Base-by-base conservation (phyloP, 2,329 filamentous ascomycete species). In the Cladorrhinum sp. region DNA sequence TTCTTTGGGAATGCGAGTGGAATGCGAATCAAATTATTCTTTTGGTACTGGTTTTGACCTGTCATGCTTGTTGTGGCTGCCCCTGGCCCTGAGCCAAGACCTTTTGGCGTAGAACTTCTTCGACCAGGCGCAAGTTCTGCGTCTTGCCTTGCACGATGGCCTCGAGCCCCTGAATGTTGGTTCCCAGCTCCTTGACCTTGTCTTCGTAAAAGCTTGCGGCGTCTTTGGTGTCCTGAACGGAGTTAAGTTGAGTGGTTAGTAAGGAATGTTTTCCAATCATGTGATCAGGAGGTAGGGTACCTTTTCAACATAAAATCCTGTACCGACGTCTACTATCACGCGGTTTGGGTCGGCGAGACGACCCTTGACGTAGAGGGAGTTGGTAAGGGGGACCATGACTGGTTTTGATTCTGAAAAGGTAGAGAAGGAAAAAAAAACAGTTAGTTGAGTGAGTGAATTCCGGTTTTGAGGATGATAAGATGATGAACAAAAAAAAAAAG, bases 231-330 rank as follows among this genome's bases (percentile, higher is more conserved):
- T 80, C 78, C 82, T 85, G 63, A 33, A 42, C 24, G 5, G 10
- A 10, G 3, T 7, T 7, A 16, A 42, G 16, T 7, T 7, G 16
- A n/a, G 2, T 4, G 23, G 21, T 46, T 54, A 23, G n/a, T n/a
- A n/a, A n/a, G n/a, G n/a, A n/a, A n/a, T n/a, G n/a, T n/a, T n/a
- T n/a, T n/a, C n/a, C n/a, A n/a, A n/a, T n/a, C n/a, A n/a, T n/a
- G n/a, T n/a, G n/a, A n/a, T n/a, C n/a, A n/a, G n/a, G 57, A 20
- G 50, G 30, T 6, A 21, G 6, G 12, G 60, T 66, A 89, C 88
- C 85, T 99, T 99, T 77, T 98, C 93, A 57, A 98, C 88, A 71
- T 92, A 93, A 74, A 96, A 98, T 0, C 94, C 94, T 0, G 94
- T 98, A 20, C 94, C 94, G 20, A 97, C 86, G 74, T 98, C 94